Percentiles rank a stretch among this genome's conserved stretches.
phyloP scores from a whole-genome alignment of 805 yeast genomes.

The Spathaspora arborariae region DNA sequence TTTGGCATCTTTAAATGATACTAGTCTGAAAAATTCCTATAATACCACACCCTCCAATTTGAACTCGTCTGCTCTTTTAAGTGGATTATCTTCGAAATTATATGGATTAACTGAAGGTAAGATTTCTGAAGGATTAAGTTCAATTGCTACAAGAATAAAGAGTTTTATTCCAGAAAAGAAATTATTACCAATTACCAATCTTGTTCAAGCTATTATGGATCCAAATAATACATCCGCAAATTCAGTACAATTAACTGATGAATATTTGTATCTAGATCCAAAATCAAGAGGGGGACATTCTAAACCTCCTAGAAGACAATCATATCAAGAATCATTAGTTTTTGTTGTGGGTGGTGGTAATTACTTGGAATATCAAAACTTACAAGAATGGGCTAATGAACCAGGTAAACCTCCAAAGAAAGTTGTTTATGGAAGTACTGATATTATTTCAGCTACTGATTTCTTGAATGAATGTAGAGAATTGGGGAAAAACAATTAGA shows the following conservation, averaged over 20 bases:
- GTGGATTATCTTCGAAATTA: constrained; percentile 70
- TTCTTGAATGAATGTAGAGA: constrained; percentile 64
- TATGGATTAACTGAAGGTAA: constrained; percentile 82
- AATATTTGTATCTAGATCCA: constrained; percentile 88
- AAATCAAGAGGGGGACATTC: constrained; percentile 86
- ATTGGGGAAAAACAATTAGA: constrained; percentile 33
- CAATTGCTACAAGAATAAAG: constrained; percentile 82
- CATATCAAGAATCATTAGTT: constrained; percentile 77
- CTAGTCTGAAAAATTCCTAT: constrained; percentile 7
- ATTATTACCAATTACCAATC: constrained; percentile 81
- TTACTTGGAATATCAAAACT: constrained; percentile 87
- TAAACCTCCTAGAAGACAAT: constrained; percentile 79
- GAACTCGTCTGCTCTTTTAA: constrained; percentile 56
- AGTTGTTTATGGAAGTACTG: constrained; percentile 86
- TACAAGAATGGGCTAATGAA: constrained; percentile 76
- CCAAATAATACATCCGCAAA: constrained; percentile 62
- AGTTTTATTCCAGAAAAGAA: constrained; percentile 84
- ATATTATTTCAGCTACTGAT: constrained; percentile 63
- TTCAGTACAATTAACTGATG: constrained; percentile 75
- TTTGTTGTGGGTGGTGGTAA: constrained; percentile 98
- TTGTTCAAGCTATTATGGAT: constrained; percentile 89
- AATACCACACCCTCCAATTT: constrained; percentile 30
- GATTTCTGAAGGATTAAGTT: constrained; percentile 84
- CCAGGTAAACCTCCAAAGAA: constrained; percentile 37
- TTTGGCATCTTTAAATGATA: constrained; percentile 14